phyloP scores from a whole-genome alignment of 345 rosid species.

The Luvunga scandens region DNA sequence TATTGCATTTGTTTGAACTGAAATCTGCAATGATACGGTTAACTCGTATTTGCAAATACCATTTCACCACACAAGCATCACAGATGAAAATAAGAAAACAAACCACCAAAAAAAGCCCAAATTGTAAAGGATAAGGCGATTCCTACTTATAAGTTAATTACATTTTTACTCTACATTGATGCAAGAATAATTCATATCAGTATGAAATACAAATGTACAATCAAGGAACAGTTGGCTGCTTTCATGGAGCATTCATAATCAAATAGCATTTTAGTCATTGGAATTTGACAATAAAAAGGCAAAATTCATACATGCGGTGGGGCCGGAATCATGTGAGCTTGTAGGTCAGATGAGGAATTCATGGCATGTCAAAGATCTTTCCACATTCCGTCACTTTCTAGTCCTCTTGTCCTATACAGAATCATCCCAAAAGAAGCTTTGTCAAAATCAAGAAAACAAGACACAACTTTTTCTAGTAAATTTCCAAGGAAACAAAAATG shows the following conservation, averaged over 20 bases:
- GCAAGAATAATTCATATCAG: neutral
- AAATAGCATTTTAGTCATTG: neutral
- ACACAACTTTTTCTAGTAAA: neutral
- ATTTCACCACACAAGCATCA: neutral
- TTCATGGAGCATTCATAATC: neutral
- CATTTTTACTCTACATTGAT: neutral
- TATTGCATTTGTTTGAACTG: slow-evolving; percentile 26
- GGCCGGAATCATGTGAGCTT: neutral
- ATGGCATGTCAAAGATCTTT: neutral
- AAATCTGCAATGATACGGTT: slow-evolving; percentile 24
- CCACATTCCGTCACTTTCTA: neutral
- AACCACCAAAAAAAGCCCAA: neutral
- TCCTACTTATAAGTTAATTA: neutral
- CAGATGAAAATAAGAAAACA: neutral
- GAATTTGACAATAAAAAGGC: neutral
- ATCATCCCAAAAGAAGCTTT: neutral
- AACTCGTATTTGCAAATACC: neutral
- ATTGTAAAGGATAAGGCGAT: neutral
- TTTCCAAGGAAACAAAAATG: neutral
- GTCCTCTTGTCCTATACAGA: neutral
- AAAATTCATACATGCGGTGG: neutral
- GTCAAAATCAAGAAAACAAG: neutral
- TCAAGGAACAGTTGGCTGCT: neutral
- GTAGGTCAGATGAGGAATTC: neutral
- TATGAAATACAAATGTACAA: neutral